Conservation (phyloP, 768 basidiomycete species). For the Tulasnella sp. region DNA sequence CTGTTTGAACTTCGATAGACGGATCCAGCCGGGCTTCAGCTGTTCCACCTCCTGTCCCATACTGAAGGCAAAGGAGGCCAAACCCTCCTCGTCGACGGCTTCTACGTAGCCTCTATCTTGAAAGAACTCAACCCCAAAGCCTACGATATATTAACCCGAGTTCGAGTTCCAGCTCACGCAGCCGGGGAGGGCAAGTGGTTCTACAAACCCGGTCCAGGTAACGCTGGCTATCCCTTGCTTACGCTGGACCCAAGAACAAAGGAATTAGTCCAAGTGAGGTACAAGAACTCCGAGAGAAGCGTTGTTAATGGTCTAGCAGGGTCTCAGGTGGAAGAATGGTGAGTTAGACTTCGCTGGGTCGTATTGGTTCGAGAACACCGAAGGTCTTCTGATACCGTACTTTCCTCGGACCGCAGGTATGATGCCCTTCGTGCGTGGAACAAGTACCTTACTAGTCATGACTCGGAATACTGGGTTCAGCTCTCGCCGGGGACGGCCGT, state of each 20-base stretch:
- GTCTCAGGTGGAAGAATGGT: slow-evolving; percentile 76
- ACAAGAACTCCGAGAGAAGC: slow-evolving; percentile 95
- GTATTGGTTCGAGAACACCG: slow-evolving; percentile 11
- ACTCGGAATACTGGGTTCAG: slow-evolving; percentile 92
- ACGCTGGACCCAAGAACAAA: slow-evolving; percentile 63
- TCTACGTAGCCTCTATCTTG: slow-evolving; percentile 84
- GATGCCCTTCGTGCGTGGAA: slow-evolving; percentile 82
- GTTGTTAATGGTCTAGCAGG: slow-evolving; percentile 66
- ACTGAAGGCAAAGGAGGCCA: slow-evolving; percentile 80
- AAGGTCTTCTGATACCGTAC: slow-evolving; percentile 8
- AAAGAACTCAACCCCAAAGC: slow-evolving; percentile 69
- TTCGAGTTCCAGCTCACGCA: slow-evolving; percentile 81
- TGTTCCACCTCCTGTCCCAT: slow-evolving; percentile 91
- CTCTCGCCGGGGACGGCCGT: slow-evolving; percentile 85
- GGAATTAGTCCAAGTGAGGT: slow-evolving; percentile 76
- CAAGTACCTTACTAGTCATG: slow-evolving; percentile 67
- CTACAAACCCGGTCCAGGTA: slow-evolving; percentile 45
- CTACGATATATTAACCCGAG: slow-evolving; percentile 67
- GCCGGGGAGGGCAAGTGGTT: slow-evolving; percentile 67
- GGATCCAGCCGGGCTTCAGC: slow-evolving; percentile 90
- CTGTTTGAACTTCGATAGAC: slow-evolving; percentile 54
- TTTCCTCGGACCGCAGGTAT: slow-evolving; percentile 57
- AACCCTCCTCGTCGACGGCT: slow-evolving; percentile 93
- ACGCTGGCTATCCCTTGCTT: slow-evolving; percentile 69
- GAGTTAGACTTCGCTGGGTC: slow-evolving; percentile 32